Conservation (phyloP, 164 flowering plant species). For the Magnolia kwangsiensis region DNA sequence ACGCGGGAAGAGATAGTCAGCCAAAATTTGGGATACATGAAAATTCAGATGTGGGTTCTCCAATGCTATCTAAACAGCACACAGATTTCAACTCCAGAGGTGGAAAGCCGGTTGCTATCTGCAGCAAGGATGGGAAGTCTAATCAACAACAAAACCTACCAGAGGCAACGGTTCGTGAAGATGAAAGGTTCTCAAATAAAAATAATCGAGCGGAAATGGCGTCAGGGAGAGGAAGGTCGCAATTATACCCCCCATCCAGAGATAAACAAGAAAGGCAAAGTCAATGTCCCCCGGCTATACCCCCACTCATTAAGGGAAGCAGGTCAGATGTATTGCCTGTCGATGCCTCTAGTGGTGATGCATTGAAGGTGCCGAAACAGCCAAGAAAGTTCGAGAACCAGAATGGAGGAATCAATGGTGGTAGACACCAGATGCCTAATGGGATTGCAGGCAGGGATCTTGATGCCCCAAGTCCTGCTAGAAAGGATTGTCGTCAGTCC, state of each 20-base stretch:
- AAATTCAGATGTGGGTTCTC: conserved; percentile 4
- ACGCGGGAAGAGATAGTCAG: conserved; percentile 33
- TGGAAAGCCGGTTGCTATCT: conserved; percentile 21
- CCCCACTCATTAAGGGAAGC: conserved; percentile 31
- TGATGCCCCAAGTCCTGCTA: conserved; percentile 62
- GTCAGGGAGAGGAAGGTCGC: conserved; percentile 3
- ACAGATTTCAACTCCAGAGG: not conserved
- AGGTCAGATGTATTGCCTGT: conserved; percentile 19
- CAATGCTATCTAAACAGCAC: conserved; percentile 6
- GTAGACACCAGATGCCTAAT: conserved; percentile 41
- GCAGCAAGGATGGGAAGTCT: conserved; percentile 27
- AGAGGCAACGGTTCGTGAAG: conserved; percentile 21
- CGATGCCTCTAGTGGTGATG: conserved; percentile 36
- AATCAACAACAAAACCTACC: conserved; percentile 21
- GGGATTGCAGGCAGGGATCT: conserved; percentile 38
- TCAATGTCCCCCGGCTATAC: conserved; percentile 18
- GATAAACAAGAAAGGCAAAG: conserved; percentile 8
- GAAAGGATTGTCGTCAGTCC: conserved; percentile 69
- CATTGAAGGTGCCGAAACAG: conserved; percentile 33
- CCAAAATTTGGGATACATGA: conserved; percentile 28
- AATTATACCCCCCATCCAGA: not conserved
- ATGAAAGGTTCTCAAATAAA: conserved; percentile 39
- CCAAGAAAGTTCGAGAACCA: conserved; percentile 39
- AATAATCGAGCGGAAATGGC: conserved; percentile 21
- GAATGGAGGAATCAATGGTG: conserved; percentile 23